Base-by-base conservation (phyloP, 1,284 basidiomycete genomes). In the Puccinia polysora region DNA sequence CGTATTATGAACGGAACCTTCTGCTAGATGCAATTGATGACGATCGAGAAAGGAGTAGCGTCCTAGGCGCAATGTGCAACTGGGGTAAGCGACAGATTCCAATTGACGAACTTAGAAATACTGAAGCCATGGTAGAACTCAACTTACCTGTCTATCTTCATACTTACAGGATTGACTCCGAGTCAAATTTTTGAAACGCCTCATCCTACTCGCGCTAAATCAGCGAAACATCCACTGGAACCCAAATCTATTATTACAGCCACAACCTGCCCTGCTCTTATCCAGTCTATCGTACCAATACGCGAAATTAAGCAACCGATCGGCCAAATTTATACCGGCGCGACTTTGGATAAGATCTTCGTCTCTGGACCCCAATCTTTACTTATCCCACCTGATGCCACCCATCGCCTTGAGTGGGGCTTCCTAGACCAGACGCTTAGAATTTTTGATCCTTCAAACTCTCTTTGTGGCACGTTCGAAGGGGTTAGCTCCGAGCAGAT, bases 111-210 rank as follows among this genome's bases (percentile, higher is more conserved):
- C n/a, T n/a, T n/a, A n/a, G n/a, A n/a, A n/a, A n/a, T n/a, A n/a
- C n/a, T n/a, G n/a, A n/a, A n/a, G n/a, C n/a, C n/a, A n/a, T n/a
- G n/a, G n/a, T n/a, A n/a, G n/a, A n/a, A n/a, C n/a, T n/a, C n/a
- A n/a, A n/a, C n/a, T n/a, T n/a, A 38, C 32, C 3, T 38, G 18
- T 4, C 23, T 74, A 79, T 34, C 77, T 50, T 23, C 14, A 70
- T 36, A 65, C 4, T 75, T 90, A 89, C 94, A 77, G 91, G 91
- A 18, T 91, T 94, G 81, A 94, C 92, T 0, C 91, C 91, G 1
- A 83, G 87, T 30, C 91, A 91, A 78, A 84, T 97, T n/a, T 97
- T 97, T 81, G 83, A 82, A n/a, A 78, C 82, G 0, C 86, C 90
- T 2, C 94, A 97, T 82, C 91, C 91, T 0, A 81, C 84, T 50